Evolutionary conservation across 75 land plant species (phyloP).

Genomic region (Isoetes taiwanensis): DNA sequence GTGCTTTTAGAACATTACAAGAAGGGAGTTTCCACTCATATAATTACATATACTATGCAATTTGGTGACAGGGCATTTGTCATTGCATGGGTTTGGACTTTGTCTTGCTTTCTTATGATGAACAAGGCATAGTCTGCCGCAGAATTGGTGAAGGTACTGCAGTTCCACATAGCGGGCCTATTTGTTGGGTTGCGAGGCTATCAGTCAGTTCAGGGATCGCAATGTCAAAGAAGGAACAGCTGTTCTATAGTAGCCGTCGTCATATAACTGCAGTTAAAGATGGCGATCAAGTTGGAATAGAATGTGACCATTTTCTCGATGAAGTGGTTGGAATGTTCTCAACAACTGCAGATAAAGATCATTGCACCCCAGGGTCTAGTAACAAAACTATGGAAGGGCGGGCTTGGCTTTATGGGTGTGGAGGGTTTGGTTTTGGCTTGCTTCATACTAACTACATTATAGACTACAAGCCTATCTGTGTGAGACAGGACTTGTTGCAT

Average conservation of each 20-base stretch:
- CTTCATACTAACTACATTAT: conserved; percentile 37
- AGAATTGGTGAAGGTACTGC: conserved; percentile 35
- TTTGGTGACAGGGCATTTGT: conserved; percentile 54
- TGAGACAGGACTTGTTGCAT: conserved; percentile 38
- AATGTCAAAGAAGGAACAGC: conserved; percentile 41
- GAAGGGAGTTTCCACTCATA: too few species aligned
- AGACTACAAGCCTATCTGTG: conserved; percentile 53
- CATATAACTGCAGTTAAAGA: conserved; percentile 26
- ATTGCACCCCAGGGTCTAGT: conserved; percentile 20
- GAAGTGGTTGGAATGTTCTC: conserved; percentile 43
- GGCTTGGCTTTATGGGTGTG: conserved; percentile 73
- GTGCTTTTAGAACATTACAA: too few species aligned
- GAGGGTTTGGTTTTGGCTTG: conserved; percentile 79
- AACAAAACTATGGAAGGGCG: conserved; percentile 45
- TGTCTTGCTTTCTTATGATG: conserved; percentile 71
- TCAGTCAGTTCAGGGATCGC: conserved; percentile 29
- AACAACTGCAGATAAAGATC: conserved; percentile 40
- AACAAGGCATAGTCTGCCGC: conserved; percentile 59
- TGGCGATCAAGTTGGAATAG: background rate
- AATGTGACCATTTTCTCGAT: background rate
- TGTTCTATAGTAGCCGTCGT: conserved; percentile 30
- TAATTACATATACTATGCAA: too few species aligned
- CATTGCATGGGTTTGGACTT: conserved; percentile 48
- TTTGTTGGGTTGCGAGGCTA: conserved; percentile 57
- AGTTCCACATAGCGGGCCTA: conserved; percentile 30